Evolutionary conservation across 768 basidiomycete genomes (phyloP).

Genomic region (Auricularia auricula-judae): DNA sequence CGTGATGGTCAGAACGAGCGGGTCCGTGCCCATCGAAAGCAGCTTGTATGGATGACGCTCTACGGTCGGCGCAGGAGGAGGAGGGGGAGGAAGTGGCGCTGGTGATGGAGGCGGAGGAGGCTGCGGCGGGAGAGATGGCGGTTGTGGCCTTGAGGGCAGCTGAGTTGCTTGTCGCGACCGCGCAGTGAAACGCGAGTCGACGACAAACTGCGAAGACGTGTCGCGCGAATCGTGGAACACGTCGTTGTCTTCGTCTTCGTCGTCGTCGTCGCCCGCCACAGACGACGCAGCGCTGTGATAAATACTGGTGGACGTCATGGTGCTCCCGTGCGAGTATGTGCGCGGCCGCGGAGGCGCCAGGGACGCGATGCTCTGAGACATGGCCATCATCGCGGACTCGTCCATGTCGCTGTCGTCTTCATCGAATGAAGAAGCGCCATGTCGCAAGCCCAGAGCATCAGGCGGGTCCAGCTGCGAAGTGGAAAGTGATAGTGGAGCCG

Average conservation of each 20-base stretch:
- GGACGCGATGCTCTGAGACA: constrained; percentile 65
- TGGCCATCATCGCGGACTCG: constrained; percentile 49
- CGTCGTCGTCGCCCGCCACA: not conserved
- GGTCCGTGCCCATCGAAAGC: not conserved
- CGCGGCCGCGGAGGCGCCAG: constrained; percentile 28
- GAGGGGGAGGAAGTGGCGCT: not conserved
- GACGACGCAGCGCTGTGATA: constrained; percentile 53
- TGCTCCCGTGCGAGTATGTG: constrained; percentile 40
- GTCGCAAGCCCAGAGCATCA: not conserved
- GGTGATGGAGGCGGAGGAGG: not conserved
- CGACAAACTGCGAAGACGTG: not conserved
- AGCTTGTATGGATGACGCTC: not conserved
- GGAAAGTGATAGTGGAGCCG: not conserved
- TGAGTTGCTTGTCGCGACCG: not conserved
- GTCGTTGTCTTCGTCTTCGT: not conserved
- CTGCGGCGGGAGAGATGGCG: not conserved
- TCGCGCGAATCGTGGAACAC: constrained; percentile 7
- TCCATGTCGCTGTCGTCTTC: constrained; percentile 31
- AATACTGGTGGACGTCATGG: constrained; percentile 28
- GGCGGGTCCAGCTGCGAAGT: not conserved
- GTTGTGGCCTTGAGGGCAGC: not conserved
- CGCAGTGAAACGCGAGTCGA: not conserved
- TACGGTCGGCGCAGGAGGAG: not conserved
- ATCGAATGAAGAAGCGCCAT: constrained; percentile 1
- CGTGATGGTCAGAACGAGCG: not conserved